A percentile compares a stretch with the other conserved stretches of the same genome.
phyloP scores from a whole-genome alignment of 2,329 filamentous ascomycete genomes.

The Didymosphaeria variabile region DNA sequence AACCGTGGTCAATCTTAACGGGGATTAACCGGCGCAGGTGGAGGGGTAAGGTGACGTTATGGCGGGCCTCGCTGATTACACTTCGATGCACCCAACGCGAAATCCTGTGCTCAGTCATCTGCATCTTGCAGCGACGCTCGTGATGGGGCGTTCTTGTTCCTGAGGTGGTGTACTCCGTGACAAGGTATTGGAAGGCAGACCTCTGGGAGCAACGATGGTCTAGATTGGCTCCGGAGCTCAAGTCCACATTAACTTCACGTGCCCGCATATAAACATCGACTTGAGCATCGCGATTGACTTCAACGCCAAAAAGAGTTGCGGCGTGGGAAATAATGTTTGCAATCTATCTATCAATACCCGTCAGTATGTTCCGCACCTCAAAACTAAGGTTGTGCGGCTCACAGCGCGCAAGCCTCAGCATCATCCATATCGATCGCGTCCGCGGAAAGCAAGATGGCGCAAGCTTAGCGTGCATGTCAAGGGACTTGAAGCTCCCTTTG shows the following conservation, averaged over 20 bases:
- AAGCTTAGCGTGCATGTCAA: slow-evolving; percentile 3
- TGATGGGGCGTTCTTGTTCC: slow-evolving; percentile 1
- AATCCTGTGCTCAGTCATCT: slow-evolving; percentile 1
- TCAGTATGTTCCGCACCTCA: slow-evolving; percentile 5
- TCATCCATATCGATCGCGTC: slow-evolving; percentile 8
- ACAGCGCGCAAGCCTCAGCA: slow-evolving; percentile 11
- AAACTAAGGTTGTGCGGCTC: not conserved
- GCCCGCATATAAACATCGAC: not conserved
- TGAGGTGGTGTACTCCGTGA: slow-evolving; percentile 2
- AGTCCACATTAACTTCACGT: not conserved
- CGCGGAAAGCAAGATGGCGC: slow-evolving; percentile 1
- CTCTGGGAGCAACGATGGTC: not conserved
- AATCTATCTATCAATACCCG: slow-evolving; percentile 2
- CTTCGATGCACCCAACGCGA: not conserved
- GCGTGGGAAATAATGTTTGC: not conserved
- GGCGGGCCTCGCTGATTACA: not conserved
- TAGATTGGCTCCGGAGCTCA: not conserved
- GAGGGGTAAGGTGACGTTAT: slow-evolving; percentile 11
- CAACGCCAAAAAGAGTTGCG: not conserved
- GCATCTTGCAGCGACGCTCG: not conserved
- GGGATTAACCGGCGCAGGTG: not conserved
- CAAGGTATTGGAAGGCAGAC: slow-evolving; percentile 1
- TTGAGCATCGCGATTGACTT: not conserved
- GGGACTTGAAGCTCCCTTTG: not conserved
- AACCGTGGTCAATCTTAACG: slow-evolving; percentile 1